These are phyloP conservation scores for Trichoderma sp. DNA, from an alignment of 2,329 filamentous ascomycete species.

Conservation along the genomic window DNA sequence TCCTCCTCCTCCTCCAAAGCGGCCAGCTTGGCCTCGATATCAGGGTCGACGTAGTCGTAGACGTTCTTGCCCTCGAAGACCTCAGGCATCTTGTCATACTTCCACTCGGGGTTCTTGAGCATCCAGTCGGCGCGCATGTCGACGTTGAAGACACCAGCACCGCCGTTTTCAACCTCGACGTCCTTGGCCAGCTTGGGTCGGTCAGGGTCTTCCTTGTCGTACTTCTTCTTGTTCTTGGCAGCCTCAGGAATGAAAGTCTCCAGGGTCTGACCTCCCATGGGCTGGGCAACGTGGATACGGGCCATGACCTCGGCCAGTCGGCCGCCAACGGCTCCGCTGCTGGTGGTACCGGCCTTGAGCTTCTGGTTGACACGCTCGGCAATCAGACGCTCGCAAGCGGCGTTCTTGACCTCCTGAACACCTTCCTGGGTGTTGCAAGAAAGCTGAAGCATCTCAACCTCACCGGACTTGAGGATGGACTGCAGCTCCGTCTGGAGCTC, in stretches of 20 bases:
- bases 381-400: constrained; percentile 88
- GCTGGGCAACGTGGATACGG: constrained; percentile 95
- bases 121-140: constrained; percentile 88
- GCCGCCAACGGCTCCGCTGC: constrained; percentile 74
- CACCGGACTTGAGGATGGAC: constrained; percentile 78
- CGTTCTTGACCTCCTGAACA: constrained; percentile 92
- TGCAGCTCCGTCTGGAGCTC: constrained; percentile 79
- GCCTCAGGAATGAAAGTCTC: constrained; percentile 90
- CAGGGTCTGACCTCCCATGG: constrained; percentile 76
- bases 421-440: constrained; percentile 96
- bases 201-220: constrained; percentile 87
- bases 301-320: constrained; percentile 88
- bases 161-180: constrained; percentile 87
- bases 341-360: constrained; percentile 85
- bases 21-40: constrained; percentile 90
- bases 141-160: constrained; percentile 93
- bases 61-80: constrained; percentile 95
- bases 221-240: constrained; percentile 80
- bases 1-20: constrained; percentile 96
- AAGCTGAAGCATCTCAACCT: constrained; percentile 89
- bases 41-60: constrained; percentile 94
- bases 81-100: constrained; percentile 93
- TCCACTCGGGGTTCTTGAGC: constrained; percentile 89
- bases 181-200: constrained; percentile 81
- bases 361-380: constrained; percentile 95